Evolutionary conservation across 345 rosid species (phyloP).

Genomic region (Aethionema arabicum): DNA sequence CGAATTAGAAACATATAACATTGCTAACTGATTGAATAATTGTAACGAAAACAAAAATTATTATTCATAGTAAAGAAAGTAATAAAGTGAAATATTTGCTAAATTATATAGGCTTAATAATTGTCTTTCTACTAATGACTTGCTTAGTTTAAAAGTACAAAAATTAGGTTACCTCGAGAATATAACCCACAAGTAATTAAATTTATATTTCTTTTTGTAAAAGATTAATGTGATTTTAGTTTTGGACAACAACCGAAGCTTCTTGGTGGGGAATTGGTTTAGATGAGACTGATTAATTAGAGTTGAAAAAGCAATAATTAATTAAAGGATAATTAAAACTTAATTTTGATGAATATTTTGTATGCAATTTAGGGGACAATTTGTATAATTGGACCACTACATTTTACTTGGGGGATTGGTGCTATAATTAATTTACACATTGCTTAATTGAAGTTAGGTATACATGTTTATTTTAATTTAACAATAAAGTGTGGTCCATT

Average conservation of each 20-base stretch:
- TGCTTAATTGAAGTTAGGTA: constrained; percentile 49
- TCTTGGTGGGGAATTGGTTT: constrained; percentile 32
- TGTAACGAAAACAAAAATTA: too few relatives aligned
- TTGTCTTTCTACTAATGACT: neutral
- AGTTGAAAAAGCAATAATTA: constrained; percentile 29
- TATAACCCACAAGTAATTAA: constrained; percentile 21
- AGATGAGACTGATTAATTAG: constrained; percentile 33
- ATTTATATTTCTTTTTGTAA: constrained; percentile 19
- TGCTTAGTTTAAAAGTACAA: neutral
- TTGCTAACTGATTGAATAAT: too few relatives aligned
- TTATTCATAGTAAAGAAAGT: neutral
- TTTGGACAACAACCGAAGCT: constrained; percentile 39
- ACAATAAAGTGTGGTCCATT: constrained; percentile 35
- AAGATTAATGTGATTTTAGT: constrained; percentile 28
- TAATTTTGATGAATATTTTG: constrained; percentile 28
- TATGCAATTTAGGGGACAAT: constrained; percentile 68
- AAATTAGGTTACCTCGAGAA: constrained; percentile 34
- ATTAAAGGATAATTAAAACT: constrained; percentile 17
- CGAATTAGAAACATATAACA: too few relatives aligned
- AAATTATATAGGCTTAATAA: neutral
- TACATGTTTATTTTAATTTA: constrained; percentile 46
- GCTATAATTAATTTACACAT: constrained; percentile 35
- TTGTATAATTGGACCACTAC: constrained; percentile 54
- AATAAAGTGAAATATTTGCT: constrained; percentile 4
- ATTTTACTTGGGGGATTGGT: constrained; percentile 37